Conservation (phyloP, 331 rosid species). For the Quercus tomentella region DNA sequence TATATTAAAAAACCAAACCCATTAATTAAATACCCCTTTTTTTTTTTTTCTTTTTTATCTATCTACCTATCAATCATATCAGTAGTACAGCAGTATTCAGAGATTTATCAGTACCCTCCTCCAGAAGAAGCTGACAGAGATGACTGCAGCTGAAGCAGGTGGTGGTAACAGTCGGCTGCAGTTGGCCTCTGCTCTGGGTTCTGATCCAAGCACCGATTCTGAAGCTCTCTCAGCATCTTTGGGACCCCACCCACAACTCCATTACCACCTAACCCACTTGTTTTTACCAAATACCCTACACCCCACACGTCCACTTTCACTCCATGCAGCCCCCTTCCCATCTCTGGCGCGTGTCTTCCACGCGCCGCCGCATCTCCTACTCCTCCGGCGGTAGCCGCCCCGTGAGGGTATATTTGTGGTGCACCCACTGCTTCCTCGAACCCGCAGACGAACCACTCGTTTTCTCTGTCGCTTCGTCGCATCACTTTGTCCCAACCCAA, state of each 20-base stretch:
- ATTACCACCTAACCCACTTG: constrained; percentile 39
- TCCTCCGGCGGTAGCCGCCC: background rate
- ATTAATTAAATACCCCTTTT: no score
- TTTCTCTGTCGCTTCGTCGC: constrained; percentile 45
- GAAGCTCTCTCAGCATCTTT: constrained; percentile 80
- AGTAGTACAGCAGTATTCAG: no score
- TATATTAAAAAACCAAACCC: background rate
- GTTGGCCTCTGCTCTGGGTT: constrained; percentile 89
- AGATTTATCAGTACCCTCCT: constrained; percentile 18
- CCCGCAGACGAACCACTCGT: constrained; percentile 81
- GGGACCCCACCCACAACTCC: constrained; percentile 34
- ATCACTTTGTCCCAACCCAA: constrained; percentile 78
- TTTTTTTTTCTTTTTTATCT: no score
- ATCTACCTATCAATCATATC: constrained; percentile 43
- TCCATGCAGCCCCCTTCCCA: constrained; percentile 85
- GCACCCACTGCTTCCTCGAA: constrained; percentile 85
- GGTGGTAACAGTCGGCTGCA: constrained; percentile 98
- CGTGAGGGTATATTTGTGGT: constrained; percentile 59
- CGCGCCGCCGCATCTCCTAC: constrained; percentile 28
- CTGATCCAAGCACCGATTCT: constrained; percentile 77
- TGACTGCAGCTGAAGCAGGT: constrained; percentile 85
- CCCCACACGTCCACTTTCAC: constrained; percentile 99
- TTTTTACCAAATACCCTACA: constrained; percentile 65
- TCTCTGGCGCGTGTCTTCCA: constrained; percentile 76
- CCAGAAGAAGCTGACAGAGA: constrained; percentile 41